Evolutionary conservation across 208 protist species (phyloP).

Genomic region (Acanthamoeba castellanii): DNA sequence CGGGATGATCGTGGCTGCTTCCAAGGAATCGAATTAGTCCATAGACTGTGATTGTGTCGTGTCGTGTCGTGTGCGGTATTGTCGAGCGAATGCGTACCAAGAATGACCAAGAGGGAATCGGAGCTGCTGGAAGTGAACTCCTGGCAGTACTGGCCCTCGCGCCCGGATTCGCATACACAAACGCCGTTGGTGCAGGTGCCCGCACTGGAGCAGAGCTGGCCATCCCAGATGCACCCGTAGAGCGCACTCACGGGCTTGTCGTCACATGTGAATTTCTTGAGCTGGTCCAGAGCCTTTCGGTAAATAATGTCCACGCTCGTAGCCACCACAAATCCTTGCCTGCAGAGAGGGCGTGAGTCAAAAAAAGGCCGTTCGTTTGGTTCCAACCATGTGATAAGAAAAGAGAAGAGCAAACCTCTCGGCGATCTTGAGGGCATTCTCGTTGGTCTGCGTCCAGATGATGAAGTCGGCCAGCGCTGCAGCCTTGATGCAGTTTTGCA

Average conservation of each 20-base stretch:
- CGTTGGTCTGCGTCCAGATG: background rate
- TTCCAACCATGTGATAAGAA: background rate
- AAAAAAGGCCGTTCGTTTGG: no score
- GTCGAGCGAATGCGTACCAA: background rate
- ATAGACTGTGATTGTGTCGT: background rate
- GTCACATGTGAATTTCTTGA: background rate
- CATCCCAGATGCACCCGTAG: background rate
- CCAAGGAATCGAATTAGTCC: background rate
- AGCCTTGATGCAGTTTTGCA: background rate
- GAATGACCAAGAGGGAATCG: background rate
- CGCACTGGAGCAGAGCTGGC: background rate
- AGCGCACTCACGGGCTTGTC: background rate
- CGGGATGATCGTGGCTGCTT: constrained; percentile 5
- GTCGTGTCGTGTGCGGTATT: background rate
- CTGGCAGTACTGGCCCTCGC: constrained; percentile 9
- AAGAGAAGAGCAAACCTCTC: background rate
- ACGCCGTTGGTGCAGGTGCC: background rate
- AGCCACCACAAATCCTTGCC: background rate
- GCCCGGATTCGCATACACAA: background rate
- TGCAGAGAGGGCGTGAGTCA: background rate
- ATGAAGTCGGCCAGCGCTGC: constrained; percentile 6
- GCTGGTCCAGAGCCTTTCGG: background rate
- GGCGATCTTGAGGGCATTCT: background rate
- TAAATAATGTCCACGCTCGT: background rate
- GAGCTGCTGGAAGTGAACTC: background rate